Evolutionary conservation across 2,329 filamentous ascomycete species (phyloP), one percentile per base, ranked within the genome.

Genomic region (Venturia effusa): DNA sequence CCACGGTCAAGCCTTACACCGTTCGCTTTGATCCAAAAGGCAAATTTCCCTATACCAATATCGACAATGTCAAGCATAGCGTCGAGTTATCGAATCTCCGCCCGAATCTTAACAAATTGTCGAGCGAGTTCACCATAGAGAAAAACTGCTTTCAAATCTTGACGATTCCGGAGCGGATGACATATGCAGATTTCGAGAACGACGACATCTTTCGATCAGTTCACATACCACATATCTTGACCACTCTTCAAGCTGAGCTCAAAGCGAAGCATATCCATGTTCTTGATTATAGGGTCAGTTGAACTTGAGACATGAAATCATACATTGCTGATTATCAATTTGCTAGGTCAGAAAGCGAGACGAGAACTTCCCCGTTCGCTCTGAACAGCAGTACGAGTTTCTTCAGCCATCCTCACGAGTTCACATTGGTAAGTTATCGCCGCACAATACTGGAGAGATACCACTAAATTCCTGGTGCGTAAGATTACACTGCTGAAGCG

Each of bases 1-100:
- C 22, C 19, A 64, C 62, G 8, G 62, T 64, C 19, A 64, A 64
- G 54, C 62, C 62, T n/a, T 64, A 64, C 41, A 64, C 63, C 19
- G 32, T 64, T n/a, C 62, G 61, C 19, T 64, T 64, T 57, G 62
- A 64, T 51, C 62, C 62, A 19, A 48, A 48, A 27, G 62, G 62
- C 5, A 37, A 59, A 15, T 48, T 48, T 48, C 45, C 45, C 22
- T 48, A 48, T 15, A 48, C 45, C 45, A 48, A 48, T 11, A 48
- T 48, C 45, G 45, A 48, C 45, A 48, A 48, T 11, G 22, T 48
- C 45, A 48, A 48, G 45, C 45, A 48, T 22, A 8, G 45, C 2
- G 45, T 48, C 10, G 57, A 32, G 17, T 17, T 64, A 15, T 45
- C 62, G 15, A 32, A 54, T 17, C 37, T 32, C 32, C 63, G 61